Conservation (phyloP, 1,139 yeast genomes). For the Nakaseomyces glabratus region DNA sequence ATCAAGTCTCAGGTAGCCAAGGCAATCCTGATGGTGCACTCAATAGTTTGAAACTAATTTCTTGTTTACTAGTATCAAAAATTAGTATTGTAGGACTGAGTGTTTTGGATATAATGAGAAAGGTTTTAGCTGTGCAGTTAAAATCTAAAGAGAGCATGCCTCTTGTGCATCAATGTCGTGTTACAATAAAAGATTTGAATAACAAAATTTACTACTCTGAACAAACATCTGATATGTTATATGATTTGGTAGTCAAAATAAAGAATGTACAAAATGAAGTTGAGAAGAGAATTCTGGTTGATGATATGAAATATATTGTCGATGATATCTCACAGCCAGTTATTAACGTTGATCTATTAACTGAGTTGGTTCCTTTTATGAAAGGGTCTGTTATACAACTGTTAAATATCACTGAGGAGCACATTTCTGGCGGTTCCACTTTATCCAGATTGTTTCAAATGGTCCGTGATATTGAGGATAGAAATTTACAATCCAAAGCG, state of each 20-base stretch:
- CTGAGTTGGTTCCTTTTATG: slow-evolving; percentile 21
- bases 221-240: slow-evolving; percentile 30
- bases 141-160: slow-evolving; percentile 28
- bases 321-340: slow-evolving; percentile 17
- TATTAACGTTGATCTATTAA: slow-evolving; percentile 24
- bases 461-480: slow-evolving; percentile 14
- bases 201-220: slow-evolving; percentile 29
- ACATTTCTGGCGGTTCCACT: slow-evolving; percentile 17
- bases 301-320: slow-evolving; percentile 21
- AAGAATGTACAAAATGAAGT: slow-evolving; percentile 13
- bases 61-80: slow-evolving; percentile 63
- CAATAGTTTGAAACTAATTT: slow-evolving; percentile 45
- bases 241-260: slow-evolving; percentile 25
- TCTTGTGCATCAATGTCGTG: slow-evolving; percentile 21
- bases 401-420: slow-evolving; percentile 20
- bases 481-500: slow-evolving; percentile 14
- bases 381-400: slow-evolving; percentile 12
- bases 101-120: slow-evolving; percentile 70
- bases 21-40: slow-evolving; percentile 34
- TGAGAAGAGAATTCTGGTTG: slow-evolving; percentile 15
- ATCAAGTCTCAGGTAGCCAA: slow-evolving; percentile 10
- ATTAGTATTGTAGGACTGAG: slow-evolving; percentile 85
- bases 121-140: slow-evolving; percentile 52
- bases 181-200: slow-evolving; percentile 27
- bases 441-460: slow-evolving; percentile 21